Base-by-base conservation (phyloP, 2,329 filamentous ascomycete species). In the Botrytis paeoniae region DNA sequence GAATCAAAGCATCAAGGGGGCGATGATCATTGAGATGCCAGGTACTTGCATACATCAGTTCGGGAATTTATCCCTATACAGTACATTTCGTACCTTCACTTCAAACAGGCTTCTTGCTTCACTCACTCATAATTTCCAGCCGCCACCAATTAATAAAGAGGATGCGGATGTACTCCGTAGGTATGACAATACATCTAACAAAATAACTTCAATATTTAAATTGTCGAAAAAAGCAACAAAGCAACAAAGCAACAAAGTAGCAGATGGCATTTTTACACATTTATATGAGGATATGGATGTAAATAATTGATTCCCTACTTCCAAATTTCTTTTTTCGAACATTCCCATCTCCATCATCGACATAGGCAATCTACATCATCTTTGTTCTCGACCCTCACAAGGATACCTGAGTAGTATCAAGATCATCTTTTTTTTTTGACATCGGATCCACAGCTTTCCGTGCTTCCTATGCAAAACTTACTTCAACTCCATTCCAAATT, bases 351-450 rank as follows among this genome's bases (percentile, higher is more conserved):
- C 43, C 43, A 48, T 48, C 6, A 10, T 48, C 43, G 8, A 48
- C 43, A 48, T 20, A 59, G 29, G 1, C 20, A 29, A 39, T 61
- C 32, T 61, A 25, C 60, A 62, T 41, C 60, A 63, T 63, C 60
- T 63, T 41, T 41, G 37, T 66, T 37, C 43, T 66, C 43, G 45
- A 51, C 59, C 59, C 6, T 22, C 65, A 68, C 65, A 57, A 68
- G 65, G 65, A 68, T 68, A 54, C 51, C 25, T 54, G n/a, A 29
- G n/a, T 8, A 68, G 16, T 54, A 39, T 68, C 48, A 57, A 68
- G 25, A 68, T 32, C 35, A 68, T 51, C 65, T 68, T 68, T 68
- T 68, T 68, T 66, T 57, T 57, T 63, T 68, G 48, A 32, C 65
- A 57, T 57, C 65, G 65, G 65, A 54, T 68, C 65, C 48, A 57